phyloP scores from a whole-genome alignment of 805 yeast genomes.

The Scheffersomyces stipitis region DNA sequence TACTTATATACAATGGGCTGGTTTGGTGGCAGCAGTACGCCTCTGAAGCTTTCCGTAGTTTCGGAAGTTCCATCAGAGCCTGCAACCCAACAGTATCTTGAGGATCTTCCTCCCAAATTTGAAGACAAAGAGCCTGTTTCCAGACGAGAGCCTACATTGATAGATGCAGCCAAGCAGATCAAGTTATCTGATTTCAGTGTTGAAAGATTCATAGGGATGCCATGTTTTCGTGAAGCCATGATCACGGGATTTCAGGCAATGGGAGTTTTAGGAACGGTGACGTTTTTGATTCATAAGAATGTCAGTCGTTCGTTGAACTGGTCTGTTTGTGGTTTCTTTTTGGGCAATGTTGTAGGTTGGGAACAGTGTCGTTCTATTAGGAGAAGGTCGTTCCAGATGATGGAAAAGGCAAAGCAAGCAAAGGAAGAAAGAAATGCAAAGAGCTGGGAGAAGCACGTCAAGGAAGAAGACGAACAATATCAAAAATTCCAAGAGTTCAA shows the following conservation, averaged over 20 bases:
- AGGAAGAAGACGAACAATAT: constrained; percentile 8
- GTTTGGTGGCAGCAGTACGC: constrained; percentile 37
- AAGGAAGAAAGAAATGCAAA: constrained; percentile 33
- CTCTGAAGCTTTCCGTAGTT: constrained; percentile 39
- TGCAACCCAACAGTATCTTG: constrained; percentile 35
- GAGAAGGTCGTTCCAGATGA: constrained; percentile 62
- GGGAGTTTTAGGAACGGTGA: constrained; percentile 67
- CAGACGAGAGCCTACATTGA: constrained; percentile 9
- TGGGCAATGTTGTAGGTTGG: constrained; percentile 87
- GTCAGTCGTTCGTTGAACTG: constrained; percentile 69
- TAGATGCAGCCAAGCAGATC: constrained; percentile 46
- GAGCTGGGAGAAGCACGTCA: constrained; percentile 25
- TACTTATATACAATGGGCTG: too few species aligned
- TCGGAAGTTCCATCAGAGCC: constrained; percentile 22
- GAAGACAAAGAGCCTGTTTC: constrained; percentile 30
- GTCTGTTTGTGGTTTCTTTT: constrained; percentile 75
- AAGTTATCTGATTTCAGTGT: constrained; percentile 52
- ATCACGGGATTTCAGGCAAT: constrained; percentile 71
- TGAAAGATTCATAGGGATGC: constrained; percentile 54
- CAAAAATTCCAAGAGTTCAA: constrained; percentile 13
- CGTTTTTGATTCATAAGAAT: constrained; percentile 65
- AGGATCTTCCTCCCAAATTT: constrained; percentile 55
- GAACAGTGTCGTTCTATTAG: constrained; percentile 83
- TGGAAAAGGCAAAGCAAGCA: constrained; percentile 64
- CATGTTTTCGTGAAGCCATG: constrained; percentile 81